Evolutionary conservation across 345 rosid genomes (phyloP), one percentile per base, ranked within the genome.

Genomic region (Pelargonium nanum): DNA sequence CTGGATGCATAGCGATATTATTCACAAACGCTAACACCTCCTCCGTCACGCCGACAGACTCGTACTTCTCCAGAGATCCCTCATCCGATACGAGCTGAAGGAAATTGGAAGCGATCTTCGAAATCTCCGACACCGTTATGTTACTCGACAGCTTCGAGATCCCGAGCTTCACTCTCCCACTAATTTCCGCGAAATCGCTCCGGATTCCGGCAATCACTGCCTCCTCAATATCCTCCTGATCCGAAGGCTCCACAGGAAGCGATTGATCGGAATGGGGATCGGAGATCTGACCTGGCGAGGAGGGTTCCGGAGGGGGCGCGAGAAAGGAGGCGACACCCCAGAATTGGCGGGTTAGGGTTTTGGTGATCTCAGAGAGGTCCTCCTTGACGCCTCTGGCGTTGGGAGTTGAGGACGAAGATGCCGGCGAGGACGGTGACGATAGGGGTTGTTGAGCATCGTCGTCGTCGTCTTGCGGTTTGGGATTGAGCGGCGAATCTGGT

Each of bases 311-410:
- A 13, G 85, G 81, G 15, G 97, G 96, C 17, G 97, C 91, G 65
- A 89, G 95, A 72, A 93, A 87, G 65, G 89, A 87, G 22, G 99
- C 97, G 19, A 89, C 97, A 22, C 96, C 97, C 65, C 97, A 89
- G 74, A 89, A 80, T 56, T 83, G 92, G 55, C 92, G 90, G 22
- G 83, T 71, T 32, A 93, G 84, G 76, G 90, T 81, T 72, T 84
- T 78, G 19, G 86, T 79, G 60, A 89, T 79, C 77, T 87, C 95
- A 50, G 92, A 77, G 28, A 93, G 77, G 72, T 93, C 99, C 64
- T 84, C 95, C 64, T 83, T 85, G 61, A 89, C 85, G 58, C 96
- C 97, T 20, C 96, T 84, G 0, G 80, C 82, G 5, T 80, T 53
- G 53, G 62, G 56, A 40, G 15, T 40, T 22, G 62, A 28, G 55